Conservation (phyloP, 331 rosid genomes). For the Dryas integrifolia region DNA sequence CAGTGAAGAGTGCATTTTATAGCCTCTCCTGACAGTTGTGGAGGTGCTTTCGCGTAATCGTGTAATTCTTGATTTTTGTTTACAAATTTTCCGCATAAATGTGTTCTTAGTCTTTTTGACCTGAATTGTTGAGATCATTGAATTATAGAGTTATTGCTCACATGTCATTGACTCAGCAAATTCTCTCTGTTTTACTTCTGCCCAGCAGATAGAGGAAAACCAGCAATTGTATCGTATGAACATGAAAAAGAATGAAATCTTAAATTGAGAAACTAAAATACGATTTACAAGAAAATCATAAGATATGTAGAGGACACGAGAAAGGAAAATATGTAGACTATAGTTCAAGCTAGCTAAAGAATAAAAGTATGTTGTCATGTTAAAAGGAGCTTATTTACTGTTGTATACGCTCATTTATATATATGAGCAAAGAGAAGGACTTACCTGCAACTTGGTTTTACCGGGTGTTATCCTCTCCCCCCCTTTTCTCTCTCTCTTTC, state of each 20-base stretch:
- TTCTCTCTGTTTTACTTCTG: not conserved
- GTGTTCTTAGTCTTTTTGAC: not conserved
- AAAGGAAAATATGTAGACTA: no score
- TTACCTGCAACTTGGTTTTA: no score
- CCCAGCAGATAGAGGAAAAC: not conserved
- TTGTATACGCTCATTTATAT: no score
- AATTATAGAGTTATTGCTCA: not conserved
- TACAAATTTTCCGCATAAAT: constrained; percentile 1
- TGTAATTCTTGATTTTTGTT: not conserved
- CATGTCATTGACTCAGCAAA: not conserved
- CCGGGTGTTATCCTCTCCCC: no score
- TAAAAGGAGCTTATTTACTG: no score
- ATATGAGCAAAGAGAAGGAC: no score
- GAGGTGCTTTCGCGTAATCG: constrained; percentile 9
- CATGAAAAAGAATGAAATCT: not conserved
- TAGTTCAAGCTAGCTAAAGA: no score
- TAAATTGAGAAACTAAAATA: not conserved
- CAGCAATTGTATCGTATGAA: no score
- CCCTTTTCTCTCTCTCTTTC: no score
- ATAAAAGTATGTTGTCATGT: no score
- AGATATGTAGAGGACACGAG: no score
- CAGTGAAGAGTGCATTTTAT: constrained; percentile 32
- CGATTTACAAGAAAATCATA: no score
- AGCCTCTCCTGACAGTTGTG: constrained; percentile 34
- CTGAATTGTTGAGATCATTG: not conserved